Evolutionary conservation across 75 land plant genomes (phyloP), one percentile per base, ranked within the genome.

Genomic region (Gnetum montanum): DNA sequence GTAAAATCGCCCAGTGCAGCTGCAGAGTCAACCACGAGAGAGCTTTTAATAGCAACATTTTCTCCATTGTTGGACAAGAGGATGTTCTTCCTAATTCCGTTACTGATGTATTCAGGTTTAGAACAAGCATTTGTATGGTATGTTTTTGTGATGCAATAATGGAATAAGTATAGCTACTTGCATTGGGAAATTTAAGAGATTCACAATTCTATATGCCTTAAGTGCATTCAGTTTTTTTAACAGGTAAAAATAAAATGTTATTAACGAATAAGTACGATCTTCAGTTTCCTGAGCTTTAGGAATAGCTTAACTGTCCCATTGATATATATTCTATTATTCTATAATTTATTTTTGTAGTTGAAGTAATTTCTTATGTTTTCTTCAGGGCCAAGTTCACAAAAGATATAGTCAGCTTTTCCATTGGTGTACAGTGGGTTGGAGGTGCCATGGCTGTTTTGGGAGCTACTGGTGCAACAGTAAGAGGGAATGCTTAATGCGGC

Each of bases 381-480:
- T 40, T 34, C 61, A 91, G 97, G 92, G 83, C 82, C 34, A 85
- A 79, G 49, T 91, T 72, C 59, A 91, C 91, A 23, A 84, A 81
- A 50, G 25, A 75, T 34, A 61, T 91, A 35, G 85, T 84, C 26
- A 75, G 63, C 19, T 93, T 93, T 31, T 64, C 86, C 16, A 70
- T 92, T 59, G 93, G 93, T 24, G 69, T 73, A 27, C 66, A 88
- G 46, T 84, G 88, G 36, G 86, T 92, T 34, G 97, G 92, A 64
- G 92, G 92, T 58, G 69, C 84, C 40, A 92, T 92, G 97, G 93
- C 88, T 23, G 64, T 84, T 8, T 87, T 67, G 74, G 97, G 97
- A 8, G 88, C 83, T 54, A 61, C 77, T 63, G 93, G 87, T 80
- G 88, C 93, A 36, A 43, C 79, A 2, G 93, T 87, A 75, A 84